Evolutionary conservation across 2,329 filamentous ascomycete genomes (phyloP), one percentile per base, ranked within the genome.

Genomic region (Aspergillus tubingensis): DNA sequence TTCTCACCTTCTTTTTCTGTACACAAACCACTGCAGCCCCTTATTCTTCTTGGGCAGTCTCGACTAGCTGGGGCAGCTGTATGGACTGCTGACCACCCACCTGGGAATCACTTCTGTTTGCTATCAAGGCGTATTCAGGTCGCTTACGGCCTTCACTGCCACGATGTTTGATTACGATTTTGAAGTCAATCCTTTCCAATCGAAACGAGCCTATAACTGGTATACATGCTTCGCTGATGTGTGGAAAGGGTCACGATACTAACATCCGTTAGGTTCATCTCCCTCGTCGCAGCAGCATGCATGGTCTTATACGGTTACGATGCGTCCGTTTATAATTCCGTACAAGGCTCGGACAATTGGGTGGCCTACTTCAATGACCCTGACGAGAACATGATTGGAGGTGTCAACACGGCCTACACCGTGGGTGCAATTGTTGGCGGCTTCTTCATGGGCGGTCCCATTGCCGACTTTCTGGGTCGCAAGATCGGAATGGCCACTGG

Each of bases 291-390:
- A 59, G 88, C 88, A 69, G 86, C 87, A 73, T 90, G 87, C 74
- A 91, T 91, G 88, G 87, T 90, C 21, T 81, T 91, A 48, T 91
- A 90, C 72, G 88, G 88, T 59, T 91, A 91, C 72, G 88, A 91
- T 81, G 87, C 88, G 1, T 89, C 87, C 39, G 88, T 90, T 50
- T 91, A 87, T 80, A 91, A 91, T 73, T 87, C 88, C 5, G 84
- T 90, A 5, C 88, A 90, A 74, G 86, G 85, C 32, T 89, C 86
- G 1, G 74, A 85, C 13, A 83, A 90, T 72, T 91, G 88, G 88
- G 77, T 86, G 11, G 78, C 77, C 17, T 91, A 83, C 77, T 89
- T 90, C 74, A 79, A 87, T 66, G 70, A 77, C 36, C 73, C 73
- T 0, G 64, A 66, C 30, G 55, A 76, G 0, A 76, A 82, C 57